Evolutionary conservation across 2,329 filamentous ascomycete species (phyloP), one percentile per base, ranked within the genome.

Genomic region (Fusarium haematococcum): DNA sequence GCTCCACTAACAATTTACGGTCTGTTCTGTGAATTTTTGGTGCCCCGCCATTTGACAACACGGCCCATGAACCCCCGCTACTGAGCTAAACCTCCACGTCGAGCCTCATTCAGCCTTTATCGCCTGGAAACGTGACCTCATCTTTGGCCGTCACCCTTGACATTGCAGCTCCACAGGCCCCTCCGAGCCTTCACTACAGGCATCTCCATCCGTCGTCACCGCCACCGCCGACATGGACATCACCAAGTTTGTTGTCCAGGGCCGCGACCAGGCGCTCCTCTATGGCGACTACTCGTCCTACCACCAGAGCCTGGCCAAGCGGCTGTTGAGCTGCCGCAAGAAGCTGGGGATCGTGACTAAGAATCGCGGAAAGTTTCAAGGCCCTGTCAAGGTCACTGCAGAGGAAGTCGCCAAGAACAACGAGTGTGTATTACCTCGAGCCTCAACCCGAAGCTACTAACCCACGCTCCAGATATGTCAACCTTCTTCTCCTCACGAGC

Each of bases 231-330:
- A 67, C 71, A 98, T 98, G 96, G 94, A 98, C 75, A 94, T 98
- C 83, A 98, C 97, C 66, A 91, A 91, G 77, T 95, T 94, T 75
- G 87, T 98, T 77, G 89, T 95, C 80, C 91, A 91, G 63, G 92
- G 93, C 75, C 90, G 97, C 73, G 94, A 97, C 82, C 90, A 94
- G 79, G 94, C 94, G 41, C 92, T 98, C 61, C 90, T 97, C 33
- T 92, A 97, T 75, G 95, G 95, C 77, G 95, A 98, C 85, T 95
- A 98, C 85, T 91, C 91, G 80, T 92, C 92, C 67, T 98, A 98
- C 83, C 93, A 95, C 79, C 87, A 88, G 58, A 93, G 95, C 81
- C 88, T 97, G 60, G 91, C 93, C 74, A 94, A 94, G 81, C 92
- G 94, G 80, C 88, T 99, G 68, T 92, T 94, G 81, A 95, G 93